Conservation (phyloP, 371 early-diverging fungal genomes). For the Mucor piriformis region DNA sequence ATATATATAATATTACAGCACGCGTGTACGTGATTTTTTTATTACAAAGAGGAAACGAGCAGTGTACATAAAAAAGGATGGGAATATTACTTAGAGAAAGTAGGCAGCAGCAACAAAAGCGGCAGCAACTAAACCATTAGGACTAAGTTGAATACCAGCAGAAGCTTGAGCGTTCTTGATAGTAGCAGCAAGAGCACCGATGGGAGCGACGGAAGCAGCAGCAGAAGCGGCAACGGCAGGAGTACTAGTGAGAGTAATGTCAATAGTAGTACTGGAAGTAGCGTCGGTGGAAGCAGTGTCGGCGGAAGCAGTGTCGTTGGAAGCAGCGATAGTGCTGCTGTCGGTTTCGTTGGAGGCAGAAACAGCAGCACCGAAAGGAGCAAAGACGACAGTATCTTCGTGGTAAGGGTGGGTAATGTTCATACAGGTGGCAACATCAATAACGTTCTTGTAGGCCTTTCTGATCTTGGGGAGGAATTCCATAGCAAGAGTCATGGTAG, state of each 20-base stretch:
- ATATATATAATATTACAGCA: neutral
- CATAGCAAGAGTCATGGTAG: slow-evolving; percentile 51
- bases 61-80: neutral
- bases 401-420: slow-evolving; percentile 59
- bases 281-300: slow-evolving; percentile 10
- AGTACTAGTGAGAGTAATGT: neutral
- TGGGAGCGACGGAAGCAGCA: slow-evolving; percentile 13
- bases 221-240: slow-evolving; percentile 19
- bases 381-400: slow-evolving; percentile 39
- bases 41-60: neutral
- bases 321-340: slow-evolving; percentile 15
- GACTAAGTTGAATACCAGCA: slow-evolving; percentile 23
- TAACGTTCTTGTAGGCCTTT: slow-evolving; percentile 47
- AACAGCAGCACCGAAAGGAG: slow-evolving; percentile 27
- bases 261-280: slow-evolving; percentile 7
- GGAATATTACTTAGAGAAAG: slow-evolving; percentile 17
- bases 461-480: slow-evolving; percentile 52
- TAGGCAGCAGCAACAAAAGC: slow-evolving; percentile 21
- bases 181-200: slow-evolving; percentile 14
- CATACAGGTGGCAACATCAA: slow-evolving; percentile 56
- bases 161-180: slow-evolving; percentile 4
- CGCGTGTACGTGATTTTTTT: neutral
- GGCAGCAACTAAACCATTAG: slow-evolving; percentile 19
- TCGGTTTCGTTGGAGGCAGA: slow-evolving; percentile 2
- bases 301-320: slow-evolving; percentile 12